A percentile compares a stretch with the other conserved stretches of the same genome.
Conservation (phyloP, 2,329 filamentous ascomycete genomes). For the Macrophomina phaseolina region DNA sequence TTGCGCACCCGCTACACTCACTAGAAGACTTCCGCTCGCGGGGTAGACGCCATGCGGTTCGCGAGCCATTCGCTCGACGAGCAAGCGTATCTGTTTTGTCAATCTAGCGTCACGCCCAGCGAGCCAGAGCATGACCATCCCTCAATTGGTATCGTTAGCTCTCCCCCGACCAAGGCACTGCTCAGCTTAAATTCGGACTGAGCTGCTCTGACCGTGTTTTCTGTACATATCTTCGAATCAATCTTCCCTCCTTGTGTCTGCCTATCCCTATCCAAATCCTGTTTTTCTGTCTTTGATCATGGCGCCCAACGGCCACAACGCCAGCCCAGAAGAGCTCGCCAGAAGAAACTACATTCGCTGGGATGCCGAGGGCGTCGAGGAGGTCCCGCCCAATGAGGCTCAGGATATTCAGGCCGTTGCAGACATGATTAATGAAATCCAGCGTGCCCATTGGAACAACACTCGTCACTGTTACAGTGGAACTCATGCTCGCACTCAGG, state of each 20-base stretch:
- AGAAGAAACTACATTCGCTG: slow-evolving; percentile 47
- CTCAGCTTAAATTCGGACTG: background rate
- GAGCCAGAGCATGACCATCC: slow-evolving; percentile 7
- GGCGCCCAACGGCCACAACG: background rate
- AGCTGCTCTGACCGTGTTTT: background rate
- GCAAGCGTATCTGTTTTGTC: background rate
- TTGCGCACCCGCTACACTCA: background rate
- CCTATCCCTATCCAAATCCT: background rate
- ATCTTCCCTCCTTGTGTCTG: background rate
- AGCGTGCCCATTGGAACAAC: slow-evolving; percentile 52
- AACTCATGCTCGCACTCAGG: slow-evolving; percentile 56
- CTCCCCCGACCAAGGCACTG: background rate
- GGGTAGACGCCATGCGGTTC: background rate
- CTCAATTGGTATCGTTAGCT: background rate
- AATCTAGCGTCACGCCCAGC: background rate
- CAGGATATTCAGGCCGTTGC: slow-evolving; percentile 54
- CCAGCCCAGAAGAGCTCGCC: background rate
- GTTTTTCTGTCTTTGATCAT: background rate
- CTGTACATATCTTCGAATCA: background rate
- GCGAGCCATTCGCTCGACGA: background rate
- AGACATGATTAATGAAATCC: slow-evolving; percentile 54
- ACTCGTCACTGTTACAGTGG: slow-evolving; percentile 46
- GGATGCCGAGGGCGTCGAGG: slow-evolving; percentile 50
- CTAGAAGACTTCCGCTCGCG: background rate
- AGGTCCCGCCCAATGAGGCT: slow-evolving; percentile 46